phyloP scores from a whole-genome alignment of 208 protist genomes.

The Leishmania amazonensis region DNA sequence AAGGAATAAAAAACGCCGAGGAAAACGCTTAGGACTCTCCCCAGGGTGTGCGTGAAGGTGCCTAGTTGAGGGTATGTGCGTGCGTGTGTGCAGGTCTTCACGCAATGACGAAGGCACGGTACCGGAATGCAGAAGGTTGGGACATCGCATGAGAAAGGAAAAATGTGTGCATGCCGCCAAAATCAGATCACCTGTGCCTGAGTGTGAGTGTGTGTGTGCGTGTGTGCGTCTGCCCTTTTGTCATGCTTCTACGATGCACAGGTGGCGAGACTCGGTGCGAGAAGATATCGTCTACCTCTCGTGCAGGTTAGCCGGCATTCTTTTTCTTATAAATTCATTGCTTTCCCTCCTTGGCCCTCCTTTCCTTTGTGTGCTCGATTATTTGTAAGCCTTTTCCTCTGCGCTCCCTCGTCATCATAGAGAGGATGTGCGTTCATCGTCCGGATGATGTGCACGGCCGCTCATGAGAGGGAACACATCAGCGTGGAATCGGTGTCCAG shows the following conservation, averaged over 20 bases:
- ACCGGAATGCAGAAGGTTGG: neutral
- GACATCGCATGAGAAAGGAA: neutral
- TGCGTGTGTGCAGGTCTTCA: neutral
- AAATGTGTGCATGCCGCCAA: neutral
- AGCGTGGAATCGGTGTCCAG: neutral
- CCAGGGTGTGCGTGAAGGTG: neutral
- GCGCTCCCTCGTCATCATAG: neutral
- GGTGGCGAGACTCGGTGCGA: neutral
- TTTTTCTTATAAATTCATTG: neutral
- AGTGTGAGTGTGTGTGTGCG: too few relatives aligned
- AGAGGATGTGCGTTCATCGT: neutral
- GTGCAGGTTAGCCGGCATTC: neutral
- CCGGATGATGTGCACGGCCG: neutral
- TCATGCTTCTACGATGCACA: neutral
- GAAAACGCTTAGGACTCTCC: neutral
- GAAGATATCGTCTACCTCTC: neutral
- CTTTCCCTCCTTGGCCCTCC: neutral
- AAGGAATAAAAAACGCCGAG: neutral
- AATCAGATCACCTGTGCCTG: neutral
- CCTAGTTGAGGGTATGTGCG: neutral
- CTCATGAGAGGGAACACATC: neutral
- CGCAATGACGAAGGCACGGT: too few relatives aligned
- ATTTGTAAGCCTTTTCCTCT: neutral
- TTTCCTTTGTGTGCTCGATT: neutral
- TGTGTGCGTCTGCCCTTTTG: neutral